These are phyloP conservation scores for Pseudovirgaria hyperparasitica DNA, from an alignment of 2,329 filamentous ascomycete species.

Conservation along the genomic window DNA sequence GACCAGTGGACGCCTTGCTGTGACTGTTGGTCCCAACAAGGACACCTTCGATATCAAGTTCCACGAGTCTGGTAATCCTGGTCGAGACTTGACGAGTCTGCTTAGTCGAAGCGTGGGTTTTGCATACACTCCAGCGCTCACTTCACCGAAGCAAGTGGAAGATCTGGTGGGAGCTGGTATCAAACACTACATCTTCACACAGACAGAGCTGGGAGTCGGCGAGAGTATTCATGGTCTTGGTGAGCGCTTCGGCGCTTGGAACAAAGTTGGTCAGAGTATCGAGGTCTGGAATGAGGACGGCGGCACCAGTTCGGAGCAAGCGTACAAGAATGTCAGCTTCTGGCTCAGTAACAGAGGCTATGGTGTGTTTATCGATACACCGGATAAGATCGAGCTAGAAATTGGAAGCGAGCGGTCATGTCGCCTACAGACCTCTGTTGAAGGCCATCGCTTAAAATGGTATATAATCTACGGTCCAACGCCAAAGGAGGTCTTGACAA, in stretches of 20 bases:
- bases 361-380: conserved; percentile 61
- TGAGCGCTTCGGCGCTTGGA: conserved; percentile 64
- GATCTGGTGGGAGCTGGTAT: conserved; percentile 30
- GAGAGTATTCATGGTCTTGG: conserved; percentile 65
- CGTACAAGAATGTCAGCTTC: conserved; percentile 61
- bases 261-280: conserved; percentile 61
- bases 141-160: conserved; percentile 39
- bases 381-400: conserved; percentile 58
- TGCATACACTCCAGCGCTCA: conserved; percentile 42
- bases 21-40: conserved; percentile 35
- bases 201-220: conserved; percentile 33
- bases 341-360: conserved; percentile 63
- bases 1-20: conserved; percentile 38
- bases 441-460: conserved; percentile 58
- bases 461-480: conserved; percentile 60
- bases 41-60: conserved; percentile 46
- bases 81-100: conserved; percentile 41
- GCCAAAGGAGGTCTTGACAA: conserved; percentile 57
- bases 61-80: conserved; percentile 34
- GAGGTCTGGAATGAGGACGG: conserved; percentile 50
- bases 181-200: conserved; percentile 33
- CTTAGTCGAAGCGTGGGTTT: conserved; percentile 43
- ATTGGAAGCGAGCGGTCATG: conserved; percentile 62
- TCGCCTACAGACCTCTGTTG: conserved; percentile 55
- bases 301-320: conserved; percentile 56